Conservation (phyloP, 2,329 filamentous ascomycete genomes). For the Fusarium albidum region DNA sequence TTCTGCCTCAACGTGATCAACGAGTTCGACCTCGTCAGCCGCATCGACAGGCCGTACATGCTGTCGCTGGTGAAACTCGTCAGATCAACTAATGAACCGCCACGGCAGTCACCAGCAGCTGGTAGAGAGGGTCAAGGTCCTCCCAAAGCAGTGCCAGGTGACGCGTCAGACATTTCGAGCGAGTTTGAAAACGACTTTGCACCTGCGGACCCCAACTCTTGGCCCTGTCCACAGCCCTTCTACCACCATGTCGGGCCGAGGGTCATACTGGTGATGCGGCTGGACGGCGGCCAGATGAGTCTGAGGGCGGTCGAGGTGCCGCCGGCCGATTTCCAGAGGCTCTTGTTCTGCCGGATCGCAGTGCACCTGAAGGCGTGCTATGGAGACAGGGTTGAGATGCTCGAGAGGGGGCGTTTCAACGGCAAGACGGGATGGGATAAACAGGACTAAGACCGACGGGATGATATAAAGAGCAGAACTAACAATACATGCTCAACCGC, state of each 20-base stretch:
- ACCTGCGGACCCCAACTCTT: neutral
- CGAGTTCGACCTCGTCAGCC: constrained; percentile 36
- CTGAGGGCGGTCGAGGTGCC: constrained; percentile 24
- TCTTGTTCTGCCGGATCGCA: constrained; percentile 31
- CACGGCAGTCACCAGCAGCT: neutral
- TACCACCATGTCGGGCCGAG: constrained; percentile 33
- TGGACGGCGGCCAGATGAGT: constrained; percentile 14
- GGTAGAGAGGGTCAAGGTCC: neutral
- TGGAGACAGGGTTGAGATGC: constrained; percentile 18
- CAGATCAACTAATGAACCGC: constrained; percentile 10
- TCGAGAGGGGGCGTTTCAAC: constrained; percentile 31
- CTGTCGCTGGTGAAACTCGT: constrained; percentile 31
- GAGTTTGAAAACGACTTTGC: neutral
- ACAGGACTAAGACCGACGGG: neutral
- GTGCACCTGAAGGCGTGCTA: constrained; percentile 29
- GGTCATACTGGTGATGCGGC: constrained; percentile 26
- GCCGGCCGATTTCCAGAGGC: constrained; percentile 23
- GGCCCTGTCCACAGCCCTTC: constrained; percentile 24
- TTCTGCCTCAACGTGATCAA: constrained; percentile 37
- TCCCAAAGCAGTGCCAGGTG: neutral
- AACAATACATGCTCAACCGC: neutral
- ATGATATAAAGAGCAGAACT: neutral
- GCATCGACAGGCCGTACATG: constrained; percentile 33
- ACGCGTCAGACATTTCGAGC: neutral
- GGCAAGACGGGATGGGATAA: constrained; percentile 7